phyloP scores from a whole-genome alignment of 202 grass and related monocot species.

The Digitaria exilis region DNA sequence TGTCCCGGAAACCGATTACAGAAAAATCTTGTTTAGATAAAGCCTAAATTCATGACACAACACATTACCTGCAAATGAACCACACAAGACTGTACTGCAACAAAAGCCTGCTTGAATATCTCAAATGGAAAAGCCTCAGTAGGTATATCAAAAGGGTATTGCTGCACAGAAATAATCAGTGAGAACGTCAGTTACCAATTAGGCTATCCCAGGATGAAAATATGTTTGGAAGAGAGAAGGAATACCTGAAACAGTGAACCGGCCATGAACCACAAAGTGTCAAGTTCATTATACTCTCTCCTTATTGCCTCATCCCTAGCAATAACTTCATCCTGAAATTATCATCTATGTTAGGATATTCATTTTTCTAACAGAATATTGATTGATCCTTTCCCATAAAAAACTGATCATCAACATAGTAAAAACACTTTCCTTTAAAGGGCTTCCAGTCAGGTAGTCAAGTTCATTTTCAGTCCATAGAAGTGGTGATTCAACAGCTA shows the following conservation, averaged over 20 bases:
- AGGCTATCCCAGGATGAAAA: constrained; percentile 2
- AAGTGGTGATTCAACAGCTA: constrained; percentile 95
- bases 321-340: constrained; percentile 78
- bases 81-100: constrained; percentile 97
- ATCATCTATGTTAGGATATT: constrained; percentile 5
- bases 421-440: constrained; percentile 63
- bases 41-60: not conserved
- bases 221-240: constrained; percentile 20
- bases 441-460: constrained; percentile 82
- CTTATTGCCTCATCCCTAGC: constrained; percentile 88
- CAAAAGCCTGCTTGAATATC: constrained; percentile 99
- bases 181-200: constrained; percentile 21
- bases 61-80: constrained; percentile 95
- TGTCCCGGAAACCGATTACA: too few relatives aligned
- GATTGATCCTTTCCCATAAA: constrained; percentile 5
- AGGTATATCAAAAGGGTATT: constrained; percentile 99
- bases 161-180: constrained; percentile 62
- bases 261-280: constrained; percentile 99
- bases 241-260: constrained; percentile 95
- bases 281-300: constrained; percentile 94
- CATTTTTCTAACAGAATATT: constrained; percentile 24
- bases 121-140: constrained; percentile 95
- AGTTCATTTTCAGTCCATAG: constrained; percentile 92
- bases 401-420: not conserved
- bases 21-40: constrained; percentile 1